phyloP scores from a whole-genome alignment of 2,329 filamentous ascomycete species.

The Colletotrichum caudatum region DNA sequence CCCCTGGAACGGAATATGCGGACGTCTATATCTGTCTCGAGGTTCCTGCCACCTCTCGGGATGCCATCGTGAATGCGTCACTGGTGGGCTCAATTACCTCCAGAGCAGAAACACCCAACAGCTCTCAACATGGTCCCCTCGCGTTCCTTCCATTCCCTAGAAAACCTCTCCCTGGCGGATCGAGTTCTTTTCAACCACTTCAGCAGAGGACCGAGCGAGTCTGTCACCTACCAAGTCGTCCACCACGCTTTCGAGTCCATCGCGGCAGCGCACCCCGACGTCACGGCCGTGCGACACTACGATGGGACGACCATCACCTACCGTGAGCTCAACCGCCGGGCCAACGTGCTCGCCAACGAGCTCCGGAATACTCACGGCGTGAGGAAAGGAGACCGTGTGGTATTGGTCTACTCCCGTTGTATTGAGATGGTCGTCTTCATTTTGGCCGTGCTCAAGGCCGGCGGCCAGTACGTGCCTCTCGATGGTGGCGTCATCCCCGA shows the following conservation, averaged over 20 bases:
- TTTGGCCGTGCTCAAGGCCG: constrained; percentile 66
- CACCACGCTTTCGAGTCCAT: constrained; percentile 42
- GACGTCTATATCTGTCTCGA: constrained; percentile 26
- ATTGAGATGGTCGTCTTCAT: constrained; percentile 70
- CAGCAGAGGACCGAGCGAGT: constrained; percentile 32
- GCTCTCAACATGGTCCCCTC: constrained; percentile 30
- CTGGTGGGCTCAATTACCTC: constrained; percentile 29
- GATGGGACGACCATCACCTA: constrained; percentile 57
- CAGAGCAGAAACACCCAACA: constrained; percentile 13
- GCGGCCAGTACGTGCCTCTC: constrained; percentile 70
- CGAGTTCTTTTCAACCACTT: constrained; percentile 41
- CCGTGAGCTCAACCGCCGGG: constrained; percentile 55
- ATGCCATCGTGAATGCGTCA: background rate
- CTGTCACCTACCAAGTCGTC: constrained; percentile 38
- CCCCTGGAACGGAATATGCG: constrained; percentile 15
- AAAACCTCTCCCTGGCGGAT: constrained; percentile 38
- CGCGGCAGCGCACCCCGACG: constrained; percentile 52
- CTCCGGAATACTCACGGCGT: constrained; percentile 55
- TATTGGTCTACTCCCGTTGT: constrained; percentile 67
- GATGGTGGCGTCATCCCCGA: constrained; percentile 67
- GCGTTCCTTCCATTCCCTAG: constrained; percentile 39
- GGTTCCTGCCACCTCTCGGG: constrained; percentile 22
- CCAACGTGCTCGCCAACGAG: constrained; percentile 56
- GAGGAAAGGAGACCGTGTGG: constrained; percentile 59
- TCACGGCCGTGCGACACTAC: constrained; percentile 53